Conservation (phyloP, 2,329 filamentous ascomycete species). For the Drechslerella coelobrocha region DNA sequence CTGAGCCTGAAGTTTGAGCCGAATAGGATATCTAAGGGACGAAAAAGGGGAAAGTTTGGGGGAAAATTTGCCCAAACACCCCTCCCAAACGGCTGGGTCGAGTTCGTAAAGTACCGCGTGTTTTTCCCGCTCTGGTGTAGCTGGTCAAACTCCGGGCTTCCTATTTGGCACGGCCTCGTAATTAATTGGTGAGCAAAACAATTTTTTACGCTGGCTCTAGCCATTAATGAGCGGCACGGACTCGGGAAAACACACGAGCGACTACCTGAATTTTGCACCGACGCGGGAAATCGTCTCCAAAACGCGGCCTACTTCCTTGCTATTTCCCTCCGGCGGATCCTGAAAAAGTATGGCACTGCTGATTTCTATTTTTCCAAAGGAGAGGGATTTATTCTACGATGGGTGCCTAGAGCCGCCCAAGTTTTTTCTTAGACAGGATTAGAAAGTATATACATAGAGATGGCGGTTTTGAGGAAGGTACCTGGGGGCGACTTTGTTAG, state of each 20-base stretch:
- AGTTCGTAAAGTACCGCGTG: constrained; percentile 30
- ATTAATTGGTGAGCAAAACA: constrained; percentile 11
- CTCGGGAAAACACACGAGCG: constrained; percentile 50
- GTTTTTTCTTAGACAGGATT: too few species aligned
- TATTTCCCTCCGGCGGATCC: constrained; percentile 35
- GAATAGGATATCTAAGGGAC: neutral
- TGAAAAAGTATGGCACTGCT: neutral
- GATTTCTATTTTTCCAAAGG: neutral
- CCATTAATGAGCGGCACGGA: constrained; percentile 48
- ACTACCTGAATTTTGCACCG: constrained; percentile 14
- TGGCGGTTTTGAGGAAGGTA: constrained; percentile 49
- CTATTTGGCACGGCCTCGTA: constrained; percentile 8
- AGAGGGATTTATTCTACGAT: constrained; percentile 34
- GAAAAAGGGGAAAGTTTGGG: neutral
- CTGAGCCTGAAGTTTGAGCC: neutral
- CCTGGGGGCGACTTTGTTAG: constrained; percentile 20
- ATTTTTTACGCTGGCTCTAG: neutral
- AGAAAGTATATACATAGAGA: too few species aligned
- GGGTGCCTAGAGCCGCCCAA: constrained; percentile 43
- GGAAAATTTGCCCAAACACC: constrained; percentile 20
- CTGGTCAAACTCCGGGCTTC: constrained; percentile 44
- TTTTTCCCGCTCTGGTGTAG: constrained; percentile 27
- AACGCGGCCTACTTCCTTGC: constrained; percentile 45
- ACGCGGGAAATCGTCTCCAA: constrained; percentile 51
- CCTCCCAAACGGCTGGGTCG: constrained; percentile 38